These are phyloP conservation scores for Ophiocordyceps australis DNA, from an alignment of 2,329 filamentous ascomycete species.

Conservation along the genomic window DNA sequence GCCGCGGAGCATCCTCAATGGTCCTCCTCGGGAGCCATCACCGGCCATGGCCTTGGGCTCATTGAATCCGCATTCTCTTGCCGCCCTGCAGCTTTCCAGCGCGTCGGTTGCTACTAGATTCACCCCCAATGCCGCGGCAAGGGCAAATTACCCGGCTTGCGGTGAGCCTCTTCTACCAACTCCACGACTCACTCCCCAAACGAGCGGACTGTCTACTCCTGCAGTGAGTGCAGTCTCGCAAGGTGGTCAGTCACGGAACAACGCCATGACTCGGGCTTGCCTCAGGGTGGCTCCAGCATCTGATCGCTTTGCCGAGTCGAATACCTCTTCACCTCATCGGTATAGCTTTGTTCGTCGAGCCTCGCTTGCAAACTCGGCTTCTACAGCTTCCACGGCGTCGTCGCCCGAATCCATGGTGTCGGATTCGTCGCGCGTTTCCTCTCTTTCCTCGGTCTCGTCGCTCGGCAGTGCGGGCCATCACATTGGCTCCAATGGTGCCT, in stretches of 20 bases:
- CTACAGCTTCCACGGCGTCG: conserved; percentile 42
- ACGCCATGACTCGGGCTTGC: conserved; percentile 40
- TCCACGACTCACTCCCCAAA: conserved; percentile 38
- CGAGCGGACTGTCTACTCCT: conserved; percentile 38
- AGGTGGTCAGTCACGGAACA: too few relatives aligned
- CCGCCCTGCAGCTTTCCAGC: too few relatives aligned
- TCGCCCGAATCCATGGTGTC: conserved; percentile 52
- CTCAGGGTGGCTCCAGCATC: conserved; percentile 26
- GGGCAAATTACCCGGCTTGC: too few relatives aligned
- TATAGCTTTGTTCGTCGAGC: conserved; percentile 33
- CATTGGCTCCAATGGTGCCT: conserved; percentile 19
- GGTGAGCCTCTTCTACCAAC: conserved; percentile 39
- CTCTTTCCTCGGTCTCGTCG: conserved; percentile 44
- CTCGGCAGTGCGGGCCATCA: conserved; percentile 36
- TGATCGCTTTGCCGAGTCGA: conserved; percentile 31
- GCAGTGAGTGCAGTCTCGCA: conserved; percentile 34
- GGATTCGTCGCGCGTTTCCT: conserved; percentile 44
- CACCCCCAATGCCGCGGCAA: too few relatives aligned
- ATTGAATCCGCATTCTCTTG: conserved; percentile 14
- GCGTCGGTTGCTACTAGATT: too few relatives aligned
- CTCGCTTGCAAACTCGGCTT: conserved; percentile 44
- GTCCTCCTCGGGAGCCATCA: conserved; percentile 18
- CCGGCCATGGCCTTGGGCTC: conserved; percentile 16
- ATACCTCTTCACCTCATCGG: conserved; percentile 32
- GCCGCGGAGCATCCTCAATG: conserved; percentile 24